Conservation (phyloP, 208 protist genomes). For the Tritrichomonas foetus region DNA sequence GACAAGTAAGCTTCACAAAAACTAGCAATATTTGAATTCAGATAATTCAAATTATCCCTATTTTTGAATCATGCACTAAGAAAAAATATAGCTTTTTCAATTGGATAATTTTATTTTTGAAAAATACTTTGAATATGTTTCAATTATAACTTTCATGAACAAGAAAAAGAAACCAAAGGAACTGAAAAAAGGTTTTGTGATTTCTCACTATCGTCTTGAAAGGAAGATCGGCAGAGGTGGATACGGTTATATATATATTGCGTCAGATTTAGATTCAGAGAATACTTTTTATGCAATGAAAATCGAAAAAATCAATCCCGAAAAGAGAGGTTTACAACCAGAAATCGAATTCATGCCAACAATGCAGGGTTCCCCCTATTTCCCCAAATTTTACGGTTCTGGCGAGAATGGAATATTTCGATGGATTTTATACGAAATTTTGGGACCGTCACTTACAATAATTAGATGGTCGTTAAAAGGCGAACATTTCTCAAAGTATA, state of each 20-base stretch:
- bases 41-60: too few species aligned
- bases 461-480: neutral
- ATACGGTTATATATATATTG: too few species aligned
- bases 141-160: too few species aligned
- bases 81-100: too few species aligned
- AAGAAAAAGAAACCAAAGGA: neutral
- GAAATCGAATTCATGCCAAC: neutral
- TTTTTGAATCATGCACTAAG: too few species aligned
- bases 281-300: neutral
- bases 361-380: neutral
- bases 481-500: neutral
- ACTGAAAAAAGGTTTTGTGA: neutral
- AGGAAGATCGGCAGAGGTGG: neutral
- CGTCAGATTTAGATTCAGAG: too few species aligned
- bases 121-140: too few species aligned
- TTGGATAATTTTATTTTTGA: too few species aligned
- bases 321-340: neutral
- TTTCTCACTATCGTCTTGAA: neutral
- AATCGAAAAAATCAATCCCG: neutral
- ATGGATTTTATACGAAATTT: neutral
- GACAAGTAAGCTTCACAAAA: too few species aligned
- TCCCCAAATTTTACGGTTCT: neutral
- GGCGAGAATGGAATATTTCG: neutral
- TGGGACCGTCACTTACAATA: neutral
- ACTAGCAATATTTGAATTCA: too few species aligned